Base-by-base conservation (phyloP, 1,284 basidiomycete species). In the Entoloma clypeatum region DNA sequence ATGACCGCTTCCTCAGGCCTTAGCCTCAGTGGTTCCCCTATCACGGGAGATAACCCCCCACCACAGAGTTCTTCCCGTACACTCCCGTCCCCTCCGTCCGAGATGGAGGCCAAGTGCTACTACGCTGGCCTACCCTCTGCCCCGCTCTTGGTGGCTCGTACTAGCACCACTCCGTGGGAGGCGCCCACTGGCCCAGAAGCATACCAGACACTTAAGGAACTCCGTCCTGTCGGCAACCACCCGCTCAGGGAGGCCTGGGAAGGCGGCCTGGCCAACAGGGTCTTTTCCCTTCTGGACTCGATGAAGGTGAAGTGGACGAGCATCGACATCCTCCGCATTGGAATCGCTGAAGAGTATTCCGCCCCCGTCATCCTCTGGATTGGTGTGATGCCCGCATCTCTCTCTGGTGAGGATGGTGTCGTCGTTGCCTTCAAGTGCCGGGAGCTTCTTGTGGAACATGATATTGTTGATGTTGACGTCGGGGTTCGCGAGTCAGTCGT, bases 401-500 rank as follows among this genome's bases (percentile, higher is more conserved):
- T 49, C 36, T n/a, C 32, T 17, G 17, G 28, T 36, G 41, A 45
- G 4, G 31, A 36, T 11, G 36, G 21, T 31, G 36, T 44, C 27
- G 34, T 37, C 26, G 45, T 44, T 13, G 48, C 48, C 16, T 36
- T 41, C 23, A 14, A 29, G 26, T 38, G 26, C 36, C 13, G 16
- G 10, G 36, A 29, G 2, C 6, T 32, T 18, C 26, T 25, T 11
- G 10, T 40, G 24, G n/a, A n/a, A n/a, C n/a, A n/a, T n/a, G 11
- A 28, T 19, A 39, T 52, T 32, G 35, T 16, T 24, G 49, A 50
- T 24, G 50, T 64, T 34, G 50, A 64, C 6, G 52, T 67, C 32
- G 59, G 54, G 35, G 53, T 55, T 26, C 55, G 63, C 16, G 60
- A 66, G 43, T 61, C 57, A 11, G 17, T 11, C 0, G 26, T 59